Base-by-base conservation (phyloP, 768 basidiomycete species). In the Rhodosporidiobolus sp. region DNA sequence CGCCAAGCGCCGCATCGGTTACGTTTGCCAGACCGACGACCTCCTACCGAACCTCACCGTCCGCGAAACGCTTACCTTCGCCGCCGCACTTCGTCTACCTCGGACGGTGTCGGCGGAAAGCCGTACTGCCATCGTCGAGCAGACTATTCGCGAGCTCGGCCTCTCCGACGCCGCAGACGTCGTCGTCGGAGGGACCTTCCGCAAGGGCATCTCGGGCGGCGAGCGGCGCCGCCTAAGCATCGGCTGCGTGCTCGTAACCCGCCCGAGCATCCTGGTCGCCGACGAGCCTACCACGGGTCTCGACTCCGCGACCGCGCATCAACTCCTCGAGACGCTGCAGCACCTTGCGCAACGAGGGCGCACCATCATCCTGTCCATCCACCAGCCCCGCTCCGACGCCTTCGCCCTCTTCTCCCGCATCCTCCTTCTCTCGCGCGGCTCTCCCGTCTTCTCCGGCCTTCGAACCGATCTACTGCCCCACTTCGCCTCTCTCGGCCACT, bases 341-440 rank as follows among this genome's bases (percentile, higher is more conserved):
- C 74, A 82, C 26, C 81, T 83, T 16, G 84, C 76, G 2, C 24
- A 49, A 20, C 60, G 85, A 65, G 83, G 83, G 11, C 86, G 87
- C 38, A 85, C 87, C 28, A 83, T 88, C 50, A 83, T 89, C 52
- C 85, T 88, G 24, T 86, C 86, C 7, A 86, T 89, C 63, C 89
- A 90, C 74, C 87, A 88, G 63, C 88, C 88, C 0, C 85, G 86
- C 19, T 84, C 86, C 30, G 87, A 87, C 66, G 87, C 87, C 2
- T 75, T 70, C 55, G 20, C 48, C 0, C 20, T 75, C 28, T 89
- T 90, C 77, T 85, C 86, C 60, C 83, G 85, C 48, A 79, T 89
- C 38, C 79, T 87, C 38, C 80, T 90, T 30, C 82, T 90, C 22
- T 83, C 87, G 0, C 83, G 83, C 56, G 88, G 88, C 1, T 81